phyloP scores from a whole-genome alignment of 2,329 filamentous ascomycete species.

The Trichoderma oligosporum region DNA sequence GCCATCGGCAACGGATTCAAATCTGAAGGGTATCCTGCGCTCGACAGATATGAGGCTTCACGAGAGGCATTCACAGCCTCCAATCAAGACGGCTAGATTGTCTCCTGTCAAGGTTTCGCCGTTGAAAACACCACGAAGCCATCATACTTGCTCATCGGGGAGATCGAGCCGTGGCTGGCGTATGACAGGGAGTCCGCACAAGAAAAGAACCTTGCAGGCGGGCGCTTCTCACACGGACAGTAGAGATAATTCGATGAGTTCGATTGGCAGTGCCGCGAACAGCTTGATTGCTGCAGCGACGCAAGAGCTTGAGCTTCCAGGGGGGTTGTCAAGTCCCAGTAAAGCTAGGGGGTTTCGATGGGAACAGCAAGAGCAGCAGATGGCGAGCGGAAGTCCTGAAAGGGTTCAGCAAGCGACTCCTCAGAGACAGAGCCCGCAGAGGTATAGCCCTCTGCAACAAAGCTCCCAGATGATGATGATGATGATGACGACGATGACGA shows the following conservation, averaged over 20 bases:
- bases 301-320: slow-evolving; percentile 35
- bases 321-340: slow-evolving; percentile 44
- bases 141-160: slow-evolving; percentile 14
- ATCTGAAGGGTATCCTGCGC: slow-evolving; percentile 49
- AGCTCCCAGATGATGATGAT: neutral
- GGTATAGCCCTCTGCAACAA: neutral
- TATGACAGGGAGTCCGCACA: slow-evolving; percentile 29
- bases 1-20: slow-evolving; percentile 41
- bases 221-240: slow-evolving; percentile 23
- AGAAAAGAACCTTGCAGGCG: no score
- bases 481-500: neutral
- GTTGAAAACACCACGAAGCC: slow-evolving; percentile 21
- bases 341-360: slow-evolving; percentile 32
- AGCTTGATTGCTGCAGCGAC: slow-evolving; percentile 40
- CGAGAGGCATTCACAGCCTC: slow-evolving; percentile 35
- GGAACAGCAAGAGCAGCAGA: slow-evolving; percentile 22
- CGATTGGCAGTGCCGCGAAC: slow-evolving; percentile 37
- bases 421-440: slow-evolving; percentile 13
- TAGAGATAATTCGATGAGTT: slow-evolving; percentile 31
- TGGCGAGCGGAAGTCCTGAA: neutral
- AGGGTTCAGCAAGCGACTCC: slow-evolving; percentile 14
- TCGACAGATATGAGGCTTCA: slow-evolving; percentile 51
- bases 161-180: slow-evolving; percentile 21
- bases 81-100: slow-evolving; percentile 29
- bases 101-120: slow-evolving; percentile 25